Percentiles rank a stretch among this genome's conserved stretches.
These are phyloP conservation scores for Stereum hirsutum DNA, from an alignment of 1,284 basidiomycete genomes.

Conservation along the genomic window DNA sequence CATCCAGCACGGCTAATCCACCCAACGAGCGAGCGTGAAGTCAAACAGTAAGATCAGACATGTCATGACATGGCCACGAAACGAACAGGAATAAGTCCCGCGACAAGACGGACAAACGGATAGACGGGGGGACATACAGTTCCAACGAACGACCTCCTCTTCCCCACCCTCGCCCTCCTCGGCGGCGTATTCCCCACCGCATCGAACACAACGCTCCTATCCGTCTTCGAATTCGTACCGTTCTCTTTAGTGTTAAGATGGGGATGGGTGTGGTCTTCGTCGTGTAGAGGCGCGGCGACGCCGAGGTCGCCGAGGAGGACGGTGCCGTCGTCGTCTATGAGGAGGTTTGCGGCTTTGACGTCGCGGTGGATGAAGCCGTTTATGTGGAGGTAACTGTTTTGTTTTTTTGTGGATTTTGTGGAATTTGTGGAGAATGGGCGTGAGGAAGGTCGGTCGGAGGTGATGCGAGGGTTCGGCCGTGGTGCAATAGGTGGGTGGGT, in stretches of 20 bases:
- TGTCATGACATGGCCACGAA: not conserved
- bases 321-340: constrained; percentile 83
- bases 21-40: not conserved
- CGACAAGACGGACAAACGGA: constrained; percentile 2
- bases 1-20: constrained; percentile 91
- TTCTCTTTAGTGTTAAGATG: too few species aligned
- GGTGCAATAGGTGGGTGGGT: too few species aligned
- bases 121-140: constrained; percentile 52
- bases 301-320: constrained; percentile 85
- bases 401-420: not conserved
- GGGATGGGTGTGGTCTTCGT: constrained; percentile 29
- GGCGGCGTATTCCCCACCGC: too few species aligned
- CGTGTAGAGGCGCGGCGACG: constrained; percentile 76
- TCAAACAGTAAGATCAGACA: not conserved
- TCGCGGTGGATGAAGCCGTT: constrained; percentile 90
- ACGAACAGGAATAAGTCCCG: not conserved
- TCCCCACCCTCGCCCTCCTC: constrained; percentile 41
- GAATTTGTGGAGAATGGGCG: not conserved
- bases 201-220: too few species aligned
- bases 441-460: not conserved
- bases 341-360: constrained; percentile 83
- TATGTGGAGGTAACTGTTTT: constrained; percentile 66
- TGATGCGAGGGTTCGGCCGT: too few species aligned
- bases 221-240: too few species aligned
- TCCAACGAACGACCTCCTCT: constrained; percentile 83